Evolutionary conservation across 1,284 basidiomycete genomes (phyloP), one percentile per base, ranked within the genome.

Genomic region (Ceratobasidium sp.): DNA sequence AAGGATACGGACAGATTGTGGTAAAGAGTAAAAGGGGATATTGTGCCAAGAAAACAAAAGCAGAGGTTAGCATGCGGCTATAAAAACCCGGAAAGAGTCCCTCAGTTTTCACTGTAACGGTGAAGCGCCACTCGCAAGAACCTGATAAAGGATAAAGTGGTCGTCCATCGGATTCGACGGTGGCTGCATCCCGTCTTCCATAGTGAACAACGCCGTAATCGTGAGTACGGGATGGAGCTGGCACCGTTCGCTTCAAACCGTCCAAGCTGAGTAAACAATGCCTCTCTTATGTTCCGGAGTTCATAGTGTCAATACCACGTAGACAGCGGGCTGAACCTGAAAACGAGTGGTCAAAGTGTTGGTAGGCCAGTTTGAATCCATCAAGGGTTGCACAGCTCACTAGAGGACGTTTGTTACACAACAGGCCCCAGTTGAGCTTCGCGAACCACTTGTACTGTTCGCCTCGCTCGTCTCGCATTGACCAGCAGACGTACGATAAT

Each of bases 401-500:
- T 85, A 98, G 97, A 77, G 97, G 98, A 83, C 93, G 93, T 83
- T 92, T 93, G 87, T 99, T 94, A 81, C 98, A 90, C 84, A 99
- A 86, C 80, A 99, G 88, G 39, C 97, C 98, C 98, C 97, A 99
- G 86, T 96, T 97, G 84, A 98, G 92, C 83, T 95, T 95, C 40
- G 89, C 88, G 87, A 99, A 99, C 98, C 98, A 99, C 85, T 97
- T 98, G 90, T 99, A 97, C 82, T 95, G 94, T 99, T 99, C 83
- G 99, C 97, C 86, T 99, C 98, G 82, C 95, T 97, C 64, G 98
- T 98, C 55, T 98, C 98, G 80, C 93, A 96, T 85, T 91, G 92
- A 85, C 95, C 81, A 99, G 88, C 72, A 99, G 86, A 82, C 96
- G 95, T 61, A 90, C 90, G 82, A 99, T 91, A 84, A 95, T 90